Conservation (phyloP, 1,284 basidiomycete species). For the Boletus semigastroideus region DNA sequence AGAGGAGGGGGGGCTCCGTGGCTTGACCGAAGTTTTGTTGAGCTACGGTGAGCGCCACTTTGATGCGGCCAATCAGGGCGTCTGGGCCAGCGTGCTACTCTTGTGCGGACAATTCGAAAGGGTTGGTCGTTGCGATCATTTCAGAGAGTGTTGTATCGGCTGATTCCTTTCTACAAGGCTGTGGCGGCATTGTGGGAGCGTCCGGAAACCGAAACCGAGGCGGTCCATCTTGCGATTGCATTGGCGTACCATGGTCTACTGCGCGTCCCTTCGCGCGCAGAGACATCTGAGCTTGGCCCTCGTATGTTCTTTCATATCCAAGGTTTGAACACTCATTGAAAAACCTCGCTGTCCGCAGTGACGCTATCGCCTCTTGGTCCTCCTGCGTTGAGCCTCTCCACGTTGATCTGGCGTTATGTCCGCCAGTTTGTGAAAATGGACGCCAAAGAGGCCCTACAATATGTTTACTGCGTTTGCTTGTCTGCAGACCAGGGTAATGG, state of each 20-base stretch:
- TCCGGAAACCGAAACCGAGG: constrained; percentile 87
- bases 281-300: constrained; percentile 79
- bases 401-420: constrained; percentile 90
- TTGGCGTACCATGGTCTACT: constrained; percentile 93
- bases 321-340: not conserved
- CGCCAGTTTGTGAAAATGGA: constrained; percentile 94
- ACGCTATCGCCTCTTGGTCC: constrained; percentile 62
- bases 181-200: constrained; percentile 90
- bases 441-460: constrained; percentile 91
- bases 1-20: constrained; percentile 77
- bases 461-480: constrained; percentile 89
- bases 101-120: constrained; percentile 95
- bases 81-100: constrained; percentile 90
- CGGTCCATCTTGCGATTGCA: constrained; percentile 91
- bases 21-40: constrained; percentile 78
- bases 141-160: not conserved
- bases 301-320: constrained; percentile 54
- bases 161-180: constrained; percentile 32
- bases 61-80: constrained; percentile 66
- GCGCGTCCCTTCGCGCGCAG: constrained; percentile 75
- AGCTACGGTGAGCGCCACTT: constrained; percentile 93
- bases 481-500: constrained; percentile 71
- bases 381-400: constrained; percentile 79
- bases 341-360: constrained; percentile 40
- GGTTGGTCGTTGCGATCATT: constrained; percentile 45